Percentiles rank a stretch among this genome's conserved stretches.
These are phyloP conservation scores for Moringa oleifera DNA, from an alignment of 345 rosid species.

Conservation along the genomic window DNA sequence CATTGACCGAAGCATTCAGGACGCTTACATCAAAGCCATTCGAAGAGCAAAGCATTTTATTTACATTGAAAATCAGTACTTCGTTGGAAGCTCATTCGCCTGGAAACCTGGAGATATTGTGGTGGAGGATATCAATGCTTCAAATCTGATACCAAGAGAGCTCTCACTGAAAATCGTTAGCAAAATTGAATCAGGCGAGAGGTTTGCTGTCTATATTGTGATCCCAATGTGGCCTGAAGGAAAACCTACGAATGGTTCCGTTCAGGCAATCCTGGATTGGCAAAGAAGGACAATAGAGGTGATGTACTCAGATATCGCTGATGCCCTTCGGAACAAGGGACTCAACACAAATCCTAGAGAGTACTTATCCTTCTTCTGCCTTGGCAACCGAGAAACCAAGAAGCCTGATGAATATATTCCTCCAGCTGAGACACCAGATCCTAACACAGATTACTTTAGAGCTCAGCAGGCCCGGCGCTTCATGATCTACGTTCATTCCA, in stretches of 20 bases:
- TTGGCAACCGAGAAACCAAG: conserved; percentile 54
- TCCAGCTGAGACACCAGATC: conserved; percentile 38
- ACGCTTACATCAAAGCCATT: conserved; percentile 72
- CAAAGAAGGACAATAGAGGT: conserved; percentile 84
- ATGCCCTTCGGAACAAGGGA: conserved; percentile 40
- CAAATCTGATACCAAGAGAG: conserved; percentile 77
- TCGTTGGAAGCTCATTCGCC: conserved; percentile 72
- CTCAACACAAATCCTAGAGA: conserved; percentile 46
- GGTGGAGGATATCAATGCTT: conserved; percentile 46
- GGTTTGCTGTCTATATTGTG: conserved; percentile 65
- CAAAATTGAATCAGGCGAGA: conserved; percentile 68
- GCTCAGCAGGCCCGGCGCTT: conserved; percentile 74
- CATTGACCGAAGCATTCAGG: conserved; percentile 77
- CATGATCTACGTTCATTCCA: conserved; percentile 88
- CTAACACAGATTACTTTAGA: conserved; percentile 48
- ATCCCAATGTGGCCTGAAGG: conserved; percentile 96
- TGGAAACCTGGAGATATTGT: conserved; percentile 50
- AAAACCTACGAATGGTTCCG: conserved; percentile 52
- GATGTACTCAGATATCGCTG: conserved; percentile 68
- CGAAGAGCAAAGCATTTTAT: conserved; percentile 74
- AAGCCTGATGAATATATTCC: conserved; percentile 40
- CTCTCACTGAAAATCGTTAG: conserved; percentile 67
- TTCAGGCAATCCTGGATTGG: conserved; percentile 86
- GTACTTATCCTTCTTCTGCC: conserved; percentile 68
- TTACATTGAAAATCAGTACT: conserved; percentile 86